phyloP scores from a whole-genome alignment of 768 basidiomycete species.

The Chalciporus sphaerocephalus region DNA sequence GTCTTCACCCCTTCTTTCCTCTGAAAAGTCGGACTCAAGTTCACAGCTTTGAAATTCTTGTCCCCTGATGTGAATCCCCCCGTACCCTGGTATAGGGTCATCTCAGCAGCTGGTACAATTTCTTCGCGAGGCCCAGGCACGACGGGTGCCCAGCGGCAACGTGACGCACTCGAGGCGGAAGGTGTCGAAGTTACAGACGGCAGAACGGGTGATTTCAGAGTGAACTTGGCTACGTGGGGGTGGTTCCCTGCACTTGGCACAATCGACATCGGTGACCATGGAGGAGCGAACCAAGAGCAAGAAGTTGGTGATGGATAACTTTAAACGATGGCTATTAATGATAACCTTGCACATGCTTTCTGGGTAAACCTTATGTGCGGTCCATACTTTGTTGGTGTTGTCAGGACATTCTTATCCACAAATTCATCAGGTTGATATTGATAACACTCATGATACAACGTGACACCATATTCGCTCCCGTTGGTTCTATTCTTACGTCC shows the following conservation, averaged over 20 bases:
- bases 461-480: not conserved
- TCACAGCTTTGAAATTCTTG: conserved; percentile 72
- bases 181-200: conserved; percentile 70
- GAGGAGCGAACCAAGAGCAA: not conserved
- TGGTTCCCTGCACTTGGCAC: conserved; percentile 56
- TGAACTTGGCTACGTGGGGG: conserved; percentile 55
- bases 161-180: conserved; percentile 72
- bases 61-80: conserved; percentile 55
- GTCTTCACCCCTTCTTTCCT: conserved; percentile 1
- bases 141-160: conserved; percentile 69
- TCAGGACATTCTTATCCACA: not conserved
- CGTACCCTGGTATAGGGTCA: conserved; percentile 80
- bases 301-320: not conserved
- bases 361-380: not conserved
- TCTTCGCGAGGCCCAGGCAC: conserved; percentile 85
- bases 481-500: not conserved
- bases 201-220: conserved; percentile 51
- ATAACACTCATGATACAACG: not conserved
- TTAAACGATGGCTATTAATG: not conserved
- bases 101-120: conserved; percentile 64
- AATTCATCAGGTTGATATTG: not conserved
- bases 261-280: conserved; percentile 17
- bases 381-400: no score
- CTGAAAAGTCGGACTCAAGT: not conserved
- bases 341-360: not conserved